Base-by-base conservation (phyloP, 768 basidiomycete genomes). In the Ephemerocybe angulata region DNA sequence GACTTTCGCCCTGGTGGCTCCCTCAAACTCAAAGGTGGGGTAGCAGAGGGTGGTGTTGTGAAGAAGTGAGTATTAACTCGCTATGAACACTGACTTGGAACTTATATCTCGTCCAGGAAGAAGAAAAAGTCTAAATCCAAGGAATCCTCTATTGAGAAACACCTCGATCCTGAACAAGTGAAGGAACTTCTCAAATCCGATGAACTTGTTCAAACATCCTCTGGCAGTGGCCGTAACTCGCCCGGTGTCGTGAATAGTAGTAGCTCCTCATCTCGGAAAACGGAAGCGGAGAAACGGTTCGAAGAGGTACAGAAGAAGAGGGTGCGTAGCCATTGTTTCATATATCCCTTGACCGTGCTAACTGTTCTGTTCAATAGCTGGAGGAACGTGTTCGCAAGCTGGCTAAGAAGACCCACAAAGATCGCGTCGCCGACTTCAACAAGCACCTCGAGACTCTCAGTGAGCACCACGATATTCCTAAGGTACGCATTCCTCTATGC, bases 381-480 rank as follows among this genome's bases (percentile, higher is more conserved):
- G 80, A 81, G 22, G 81, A 85, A 57, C 84, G 82, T 61, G 89
- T 95, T 17, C 79, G 82, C 17, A 90, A 83, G 70, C 64, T 90
- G 63, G 93, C 93, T 0, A 76, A 76, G 63, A 91, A 89, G 74
- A 92, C 90, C 5, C 93, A 97, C 72, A 97, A 97, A 72, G 93
- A 97, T 57, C 86, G 93, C 40, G 93, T 97, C 33, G 85, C 82
- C 59, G 92, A 94, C 64, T 92, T 95, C 64, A 97, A 97, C 65
- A 63, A 80, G 24, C 89, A 94, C 66, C 76, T 97, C 8, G 93
- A 95, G 71, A 74, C 82, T 55, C 79, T 94, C 54, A 90, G 88
- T 69, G 93, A 95, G 74, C 93, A 94, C 78, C 90, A 96, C 70
- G 93, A 95, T 68, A 93, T 94, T 64, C 93, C 93, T 37, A 94